Conservation (phyloP, 371 early-diverging fungal genomes). For the Nematocida minor region DNA sequence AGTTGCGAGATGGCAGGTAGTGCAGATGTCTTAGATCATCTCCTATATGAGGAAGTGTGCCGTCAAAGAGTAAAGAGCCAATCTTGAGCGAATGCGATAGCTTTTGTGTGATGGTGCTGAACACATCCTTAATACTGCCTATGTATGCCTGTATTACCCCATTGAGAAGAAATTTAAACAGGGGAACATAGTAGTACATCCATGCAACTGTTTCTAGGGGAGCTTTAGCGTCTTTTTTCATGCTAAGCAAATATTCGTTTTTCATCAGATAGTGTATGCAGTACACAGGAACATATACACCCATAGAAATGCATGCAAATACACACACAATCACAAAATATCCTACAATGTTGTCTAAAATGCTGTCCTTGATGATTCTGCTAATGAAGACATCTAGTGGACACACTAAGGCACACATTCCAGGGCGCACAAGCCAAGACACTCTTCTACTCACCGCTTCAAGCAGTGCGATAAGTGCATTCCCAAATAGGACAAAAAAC, state of each 20-base stretch:
- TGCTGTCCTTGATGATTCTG: not conserved
- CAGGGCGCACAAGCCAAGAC: not conserved
- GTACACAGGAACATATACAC: not conserved
- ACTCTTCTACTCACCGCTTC: not conserved
- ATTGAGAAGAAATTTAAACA: not conserved
- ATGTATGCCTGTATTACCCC: not conserved
- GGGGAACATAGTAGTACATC: not conserved
- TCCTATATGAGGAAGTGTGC: not conserved
- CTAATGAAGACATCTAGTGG: not conserved
- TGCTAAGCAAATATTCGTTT: not conserved
- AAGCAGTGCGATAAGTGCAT: not conserved
- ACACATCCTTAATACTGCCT: not conserved
- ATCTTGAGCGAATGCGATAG: not conserved
- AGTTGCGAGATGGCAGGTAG: conserved; percentile 2
- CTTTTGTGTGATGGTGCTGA: not conserved
- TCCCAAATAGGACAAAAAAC: not conserved
- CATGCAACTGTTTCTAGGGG: not conserved
- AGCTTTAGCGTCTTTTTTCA: not conserved
- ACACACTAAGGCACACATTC: not conserved
- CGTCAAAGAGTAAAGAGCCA: conserved; percentile 26
- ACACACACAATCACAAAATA: not conserved
- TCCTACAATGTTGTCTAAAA: not conserved
- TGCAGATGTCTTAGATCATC: not conserved
- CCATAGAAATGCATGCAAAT: not conserved
- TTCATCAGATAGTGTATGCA: not conserved